phyloP scores from a whole-genome alignment of 352 stramenopile genomes.

The Globisporangium spiculum region DNA sequence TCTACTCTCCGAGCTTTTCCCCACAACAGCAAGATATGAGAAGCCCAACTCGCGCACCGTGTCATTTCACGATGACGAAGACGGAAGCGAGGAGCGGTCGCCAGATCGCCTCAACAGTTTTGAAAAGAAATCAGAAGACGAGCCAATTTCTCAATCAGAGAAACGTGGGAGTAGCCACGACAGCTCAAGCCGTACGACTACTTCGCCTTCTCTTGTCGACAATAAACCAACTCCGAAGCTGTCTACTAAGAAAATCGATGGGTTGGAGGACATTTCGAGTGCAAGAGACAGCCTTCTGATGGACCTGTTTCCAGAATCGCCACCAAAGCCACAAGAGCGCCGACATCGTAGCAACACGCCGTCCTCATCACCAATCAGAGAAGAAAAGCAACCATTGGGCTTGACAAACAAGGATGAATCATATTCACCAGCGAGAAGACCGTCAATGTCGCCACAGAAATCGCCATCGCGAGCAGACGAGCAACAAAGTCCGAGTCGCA shows the following conservation, averaged over 20 bases:
- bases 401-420: conserved; percentile 6
- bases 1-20: conserved; percentile 27
- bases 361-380: conserved; percentile 24
- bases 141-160: background rate
- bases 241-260: background rate
- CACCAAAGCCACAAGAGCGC: conserved; percentile 25
- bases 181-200: background rate
- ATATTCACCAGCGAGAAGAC: conserved; percentile 6
- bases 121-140: background rate
- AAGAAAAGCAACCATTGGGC: conserved; percentile 14
- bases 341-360: conserved; percentile 12
- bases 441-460: conserved; percentile 9
- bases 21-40: background rate
- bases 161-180: background rate
- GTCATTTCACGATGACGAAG: conserved; percentile 9
- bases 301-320: conserved; percentile 44
- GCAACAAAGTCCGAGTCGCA: conserved; percentile 8
- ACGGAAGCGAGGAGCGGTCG: conserved; percentile 5
- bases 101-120: background rate
- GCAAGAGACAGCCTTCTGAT: conserved; percentile 53
- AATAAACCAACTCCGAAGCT: background rate
- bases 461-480: conserved; percentile 7
- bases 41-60: conserved; percentile 3
- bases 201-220: background rate
- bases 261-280: conserved; percentile 20